Evolutionary conservation across 768 basidiomycete genomes (phyloP).

Genomic region (Hysterangium stoloniferum): DNA sequence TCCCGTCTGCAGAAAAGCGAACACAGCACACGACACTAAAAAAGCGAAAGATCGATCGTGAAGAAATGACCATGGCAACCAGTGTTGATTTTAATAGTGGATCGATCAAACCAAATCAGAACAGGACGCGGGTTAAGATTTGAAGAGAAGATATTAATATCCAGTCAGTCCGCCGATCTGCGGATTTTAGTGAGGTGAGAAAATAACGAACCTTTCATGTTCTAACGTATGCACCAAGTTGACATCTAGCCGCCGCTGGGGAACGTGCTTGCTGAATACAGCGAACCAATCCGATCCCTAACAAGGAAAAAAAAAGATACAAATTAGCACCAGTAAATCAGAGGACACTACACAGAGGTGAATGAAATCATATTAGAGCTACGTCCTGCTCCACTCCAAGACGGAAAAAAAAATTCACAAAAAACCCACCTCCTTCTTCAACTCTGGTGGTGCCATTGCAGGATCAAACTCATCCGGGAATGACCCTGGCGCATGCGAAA

Average conservation of each 20-base stretch:
- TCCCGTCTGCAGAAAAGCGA: conserved; percentile 90
- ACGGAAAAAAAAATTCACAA: neutral
- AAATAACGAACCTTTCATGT: conserved; percentile 64
- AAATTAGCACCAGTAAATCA: neutral
- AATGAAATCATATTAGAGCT: conserved; percentile 9
- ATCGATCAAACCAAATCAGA: too few relatives aligned
- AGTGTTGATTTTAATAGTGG: too few relatives aligned
- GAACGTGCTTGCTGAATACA: conserved; percentile 71
- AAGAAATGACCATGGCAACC: too few relatives aligned
- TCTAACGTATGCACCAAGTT: conserved; percentile 76
- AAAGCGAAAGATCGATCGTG: too few relatives aligned
- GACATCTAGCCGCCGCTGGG: conserved; percentile 70
- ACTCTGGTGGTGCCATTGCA: conserved; percentile 40
- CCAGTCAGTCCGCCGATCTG: too few relatives aligned
- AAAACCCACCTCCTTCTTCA: conserved; percentile 44
- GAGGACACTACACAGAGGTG: neutral
- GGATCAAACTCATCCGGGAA: conserved; percentile 44
- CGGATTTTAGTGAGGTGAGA: too few relatives aligned
- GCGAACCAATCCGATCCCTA: conserved; percentile 82
- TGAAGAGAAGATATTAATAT: too few relatives aligned
- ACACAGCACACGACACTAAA: conserved; percentile 81
- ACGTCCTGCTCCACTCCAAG: neutral
- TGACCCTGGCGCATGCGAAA: neutral
- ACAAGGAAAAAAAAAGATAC: conserved; percentile 11
- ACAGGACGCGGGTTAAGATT: too few relatives aligned